Percentiles rank a stretch among this genome's conserved stretches.
Evolutionary conservation across 1,284 basidiomycete genomes (phyloP).

Genomic region (Cryptococcus maquisensis): DNA sequence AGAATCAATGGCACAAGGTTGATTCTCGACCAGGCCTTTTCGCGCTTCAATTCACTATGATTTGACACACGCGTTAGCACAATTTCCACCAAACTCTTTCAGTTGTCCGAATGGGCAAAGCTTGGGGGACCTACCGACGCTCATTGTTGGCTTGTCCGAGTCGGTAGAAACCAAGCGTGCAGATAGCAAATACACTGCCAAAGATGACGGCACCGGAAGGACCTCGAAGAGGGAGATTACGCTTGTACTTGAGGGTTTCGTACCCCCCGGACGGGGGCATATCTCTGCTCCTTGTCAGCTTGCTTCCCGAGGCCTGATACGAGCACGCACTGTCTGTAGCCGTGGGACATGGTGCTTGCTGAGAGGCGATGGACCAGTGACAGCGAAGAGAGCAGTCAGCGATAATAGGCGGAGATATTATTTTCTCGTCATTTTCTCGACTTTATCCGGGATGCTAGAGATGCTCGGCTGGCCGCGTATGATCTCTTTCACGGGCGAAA

Average conservation of each 20-base stretch:
- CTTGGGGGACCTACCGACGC: conserved; percentile 66
- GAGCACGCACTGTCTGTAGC: conserved; percentile 11
- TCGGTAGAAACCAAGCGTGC: conserved; percentile 88
- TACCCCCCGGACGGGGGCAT: conserved; percentile 94
- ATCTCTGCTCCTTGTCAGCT: conserved; percentile 59
- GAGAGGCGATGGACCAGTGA: not conserved
- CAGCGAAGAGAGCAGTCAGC: not conserved
- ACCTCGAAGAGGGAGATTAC: conserved; percentile 88
- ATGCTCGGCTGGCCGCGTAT: not conserved
- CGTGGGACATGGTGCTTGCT: conserved; percentile 11
- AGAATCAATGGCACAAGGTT: conserved; percentile 87
- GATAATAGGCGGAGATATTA: not conserved
- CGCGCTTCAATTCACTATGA: conserved; percentile 81
- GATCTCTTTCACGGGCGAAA: not conserved
- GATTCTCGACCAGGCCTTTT: conserved; percentile 94
- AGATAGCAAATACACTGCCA: conserved; percentile 75
- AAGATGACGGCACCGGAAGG: conserved; percentile 85
- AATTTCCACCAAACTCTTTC: not conserved
- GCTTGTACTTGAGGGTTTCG: conserved; percentile 89
- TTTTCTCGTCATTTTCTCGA: not conserved
- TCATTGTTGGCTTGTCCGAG: conserved; percentile 87
- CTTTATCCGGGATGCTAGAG: not conserved
- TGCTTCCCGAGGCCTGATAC: not conserved
- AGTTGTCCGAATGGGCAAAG: not conserved
- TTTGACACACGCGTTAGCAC: not conserved